phyloP scores from a whole-genome alignment of 2,329 filamentous ascomycete species.

The Myriangium duriaei region DNA sequence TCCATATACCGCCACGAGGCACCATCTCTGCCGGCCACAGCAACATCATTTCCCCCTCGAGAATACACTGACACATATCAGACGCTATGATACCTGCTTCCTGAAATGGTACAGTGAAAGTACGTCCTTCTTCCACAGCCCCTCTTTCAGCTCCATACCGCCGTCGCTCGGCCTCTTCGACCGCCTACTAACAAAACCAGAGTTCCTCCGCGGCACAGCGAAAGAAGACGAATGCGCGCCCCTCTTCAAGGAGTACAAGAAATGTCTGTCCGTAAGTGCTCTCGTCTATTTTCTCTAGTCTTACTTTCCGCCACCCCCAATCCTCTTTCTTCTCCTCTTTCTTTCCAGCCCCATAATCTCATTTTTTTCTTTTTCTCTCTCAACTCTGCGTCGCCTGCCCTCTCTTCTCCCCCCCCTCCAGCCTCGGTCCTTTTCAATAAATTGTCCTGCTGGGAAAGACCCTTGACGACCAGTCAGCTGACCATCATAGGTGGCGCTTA shows the following conservation, averaged over 20 bases:
- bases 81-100: constrained; percentile 93
- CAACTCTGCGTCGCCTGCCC: not conserved
- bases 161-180: constrained; percentile 8
- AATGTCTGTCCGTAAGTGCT: constrained; percentile 61
- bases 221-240: constrained; percentile 74
- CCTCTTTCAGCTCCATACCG: not conserved
- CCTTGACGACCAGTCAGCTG: constrained; percentile 11
- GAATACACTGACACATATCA: constrained; percentile 34
- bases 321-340: not conserved
- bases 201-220: constrained; percentile 78
- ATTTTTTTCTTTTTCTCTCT: not conserved
- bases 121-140: constrained; percentile 38
- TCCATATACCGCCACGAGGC: constrained; percentile 6
- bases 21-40: not conserved
- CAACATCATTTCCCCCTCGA: not conserved
- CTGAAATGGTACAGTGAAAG: constrained; percentile 99
- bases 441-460: constrained; percentile 4
- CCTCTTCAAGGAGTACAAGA: constrained; percentile 79
- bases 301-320: not conserved
- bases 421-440: not conserved
- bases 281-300: too few species aligned
- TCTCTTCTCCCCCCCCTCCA: constrained; percentile 6
- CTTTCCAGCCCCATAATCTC: not conserved
- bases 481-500: constrained; percentile 58
- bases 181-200: constrained; percentile 25